phyloP scores from a whole-genome alignment of 441 rosid genomes.

The Populus hybrid region DNA sequence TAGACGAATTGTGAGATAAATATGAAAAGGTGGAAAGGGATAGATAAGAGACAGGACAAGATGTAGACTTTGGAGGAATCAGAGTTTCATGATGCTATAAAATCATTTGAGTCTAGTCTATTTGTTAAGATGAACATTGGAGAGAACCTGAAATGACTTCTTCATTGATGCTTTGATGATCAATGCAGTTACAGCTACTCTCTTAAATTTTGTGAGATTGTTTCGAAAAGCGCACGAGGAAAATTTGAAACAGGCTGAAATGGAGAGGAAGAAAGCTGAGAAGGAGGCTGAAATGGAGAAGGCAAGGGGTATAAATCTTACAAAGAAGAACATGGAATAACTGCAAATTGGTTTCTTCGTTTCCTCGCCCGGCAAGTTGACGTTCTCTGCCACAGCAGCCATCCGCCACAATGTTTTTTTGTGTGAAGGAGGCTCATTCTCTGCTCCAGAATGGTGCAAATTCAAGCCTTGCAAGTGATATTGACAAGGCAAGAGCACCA shows the following conservation, averaged over 20 bases:
- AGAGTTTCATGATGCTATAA: too few relatives aligned
- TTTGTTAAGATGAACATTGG: neutral
- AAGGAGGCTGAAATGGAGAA: constrained; percentile 90
- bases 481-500: constrained; percentile 14
- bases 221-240: constrained; percentile 95
- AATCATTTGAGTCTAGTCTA: neutral
- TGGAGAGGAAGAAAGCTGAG: constrained; percentile 83
- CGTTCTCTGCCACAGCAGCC: constrained; percentile 23
- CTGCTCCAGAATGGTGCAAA: constrained; percentile 15
- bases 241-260: constrained; percentile 80
- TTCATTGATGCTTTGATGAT: neutral
- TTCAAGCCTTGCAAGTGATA: constrained; percentile 18
- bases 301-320: constrained; percentile 63
- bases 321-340: constrained; percentile 53
- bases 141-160: constrained; percentile 4
- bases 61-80: neutral
- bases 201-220: constrained; percentile 77
- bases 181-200: constrained; percentile 79
- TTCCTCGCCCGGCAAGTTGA: constrained; percentile 3
- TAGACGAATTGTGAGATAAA: neutral
- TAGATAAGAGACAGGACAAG: neutral
- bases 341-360: constrained; percentile 28
- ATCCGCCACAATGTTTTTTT: constrained; percentile 16
- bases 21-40: neutral
- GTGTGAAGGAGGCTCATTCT: constrained; percentile 11